Percentiles rank a stretch among this genome's conserved stretches.
Conservation (phyloP, 345 rosid genomes). For the Combretum micranthum region DNA sequence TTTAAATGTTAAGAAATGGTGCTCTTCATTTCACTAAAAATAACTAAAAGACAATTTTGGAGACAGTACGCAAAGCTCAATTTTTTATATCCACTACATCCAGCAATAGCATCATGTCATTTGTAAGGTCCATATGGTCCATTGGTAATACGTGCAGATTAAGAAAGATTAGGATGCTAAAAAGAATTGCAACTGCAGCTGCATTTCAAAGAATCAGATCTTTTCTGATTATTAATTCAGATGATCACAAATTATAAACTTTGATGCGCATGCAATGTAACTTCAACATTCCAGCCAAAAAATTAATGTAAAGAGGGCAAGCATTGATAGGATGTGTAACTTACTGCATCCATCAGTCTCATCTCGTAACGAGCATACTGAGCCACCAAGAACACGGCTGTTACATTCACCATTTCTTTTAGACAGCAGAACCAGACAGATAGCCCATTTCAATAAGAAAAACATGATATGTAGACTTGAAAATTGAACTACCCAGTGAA, state of each 20-base stretch:
- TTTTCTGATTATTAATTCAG: too few species aligned
- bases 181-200: too few species aligned
- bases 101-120: too few species aligned
- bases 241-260: background rate
- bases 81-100: too few species aligned
- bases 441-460: constrained; percentile 3
- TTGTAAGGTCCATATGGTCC: too few species aligned
- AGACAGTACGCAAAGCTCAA: too few species aligned
- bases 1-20: too few species aligned
- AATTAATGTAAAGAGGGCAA: background rate
- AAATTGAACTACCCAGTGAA: constrained; percentile 55
- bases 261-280: constrained; percentile 1
- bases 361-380: constrained; percentile 77
- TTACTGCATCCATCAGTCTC: constrained; percentile 83
- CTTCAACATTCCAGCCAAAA: background rate
- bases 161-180: too few species aligned
- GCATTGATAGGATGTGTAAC: constrained; percentile 1
- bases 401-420: constrained; percentile 17
- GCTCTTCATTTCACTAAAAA: too few species aligned
- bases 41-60: too few species aligned
- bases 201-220: too few species aligned
- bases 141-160: too few species aligned
- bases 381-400: constrained; percentile 89
- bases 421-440: constrained; percentile 18
- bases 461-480: constrained; percentile 11